Base-by-base conservation (phyloP, 2,329 filamentous ascomycete genomes). In the Xylaria digitata region DNA sequence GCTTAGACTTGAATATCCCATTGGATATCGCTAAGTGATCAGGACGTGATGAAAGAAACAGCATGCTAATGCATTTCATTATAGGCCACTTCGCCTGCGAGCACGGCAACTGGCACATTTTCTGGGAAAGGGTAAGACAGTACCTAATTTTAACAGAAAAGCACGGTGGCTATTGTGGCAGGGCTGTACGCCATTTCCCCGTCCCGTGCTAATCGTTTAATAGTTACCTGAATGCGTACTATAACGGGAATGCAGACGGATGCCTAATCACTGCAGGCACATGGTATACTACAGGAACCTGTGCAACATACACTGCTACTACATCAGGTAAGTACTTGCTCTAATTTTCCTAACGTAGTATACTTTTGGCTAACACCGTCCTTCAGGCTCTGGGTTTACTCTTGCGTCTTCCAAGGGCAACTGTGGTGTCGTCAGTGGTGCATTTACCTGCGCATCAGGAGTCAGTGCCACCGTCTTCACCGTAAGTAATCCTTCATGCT, bases 211-310 rank as follows among this genome's bases (percentile, higher is more conserved):
- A 56, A 63, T 34, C 6, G 3, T 19, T 42, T 11, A 8, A 34
- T 34, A 67, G 90, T 0, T 86, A 84, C 71, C 76, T 92, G 46
- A 84, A 89, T 61, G 88, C 90, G 2, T 74, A 82, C 30, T 80
- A 82, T 3, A 76, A 79, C 19, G 83, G 85, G 3, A 75, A 74
- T n/a, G 75, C 80, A 54, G 83, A 81, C 7, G 90, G 90, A n/a
- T 92, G 89, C 71, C 83, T 92, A 65, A 92, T 92, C 74, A 85
- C 85, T 62, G 82, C 79, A 9, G 90, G 90, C 0, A 87, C 85
- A 0, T 93, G 90, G 90, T 92, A 90, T 74, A 83, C 84, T 0
- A 84, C 82, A 1, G 89, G 90, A 1, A 90, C 89, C 0, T 92
- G 90, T 74, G 90, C 90, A 0, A 90, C 86, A 0, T 90, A 87